phyloP scores from a whole-genome alignment of 225 moss, liverwort and hornwort species.

The Straminergon stramineum region DNA sequence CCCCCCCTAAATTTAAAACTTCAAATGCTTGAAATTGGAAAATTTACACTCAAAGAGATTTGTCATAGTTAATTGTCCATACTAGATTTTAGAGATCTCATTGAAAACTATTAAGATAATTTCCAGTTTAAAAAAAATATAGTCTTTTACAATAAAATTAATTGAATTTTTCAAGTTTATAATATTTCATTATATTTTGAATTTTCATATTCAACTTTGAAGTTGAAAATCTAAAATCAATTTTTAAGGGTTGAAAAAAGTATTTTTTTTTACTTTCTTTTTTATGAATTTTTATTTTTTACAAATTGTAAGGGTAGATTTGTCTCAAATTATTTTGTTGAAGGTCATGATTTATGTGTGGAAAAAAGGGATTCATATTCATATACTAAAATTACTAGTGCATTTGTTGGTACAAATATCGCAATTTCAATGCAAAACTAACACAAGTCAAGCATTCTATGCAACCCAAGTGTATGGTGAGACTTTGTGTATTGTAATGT shows the following conservation, averaged over 20 bases:
- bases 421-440: neutral
- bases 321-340: neutral
- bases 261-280: rapidly evolving
- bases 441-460: neutral
- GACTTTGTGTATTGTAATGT: neutral
- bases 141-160: no score
- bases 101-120: no score
- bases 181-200: no score
- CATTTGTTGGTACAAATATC: neutral
- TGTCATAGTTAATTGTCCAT: rapidly evolving
- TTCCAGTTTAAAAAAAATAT: no score
- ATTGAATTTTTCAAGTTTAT: no score
- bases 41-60: no score
- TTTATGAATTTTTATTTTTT: neutral
- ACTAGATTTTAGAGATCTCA: no score
- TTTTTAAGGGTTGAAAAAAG: neutral
- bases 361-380: no score
- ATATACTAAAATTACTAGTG: no score
- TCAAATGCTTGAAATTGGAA: no score
- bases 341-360: neutral
- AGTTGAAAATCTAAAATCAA: no score
- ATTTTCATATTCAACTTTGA: neutral
- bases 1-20: no score
- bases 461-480: rapidly evolving
- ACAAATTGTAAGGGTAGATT: neutral